Conservation (phyloP, 1,284 basidiomycete species). For the Ustilago shanxiensis region DNA sequence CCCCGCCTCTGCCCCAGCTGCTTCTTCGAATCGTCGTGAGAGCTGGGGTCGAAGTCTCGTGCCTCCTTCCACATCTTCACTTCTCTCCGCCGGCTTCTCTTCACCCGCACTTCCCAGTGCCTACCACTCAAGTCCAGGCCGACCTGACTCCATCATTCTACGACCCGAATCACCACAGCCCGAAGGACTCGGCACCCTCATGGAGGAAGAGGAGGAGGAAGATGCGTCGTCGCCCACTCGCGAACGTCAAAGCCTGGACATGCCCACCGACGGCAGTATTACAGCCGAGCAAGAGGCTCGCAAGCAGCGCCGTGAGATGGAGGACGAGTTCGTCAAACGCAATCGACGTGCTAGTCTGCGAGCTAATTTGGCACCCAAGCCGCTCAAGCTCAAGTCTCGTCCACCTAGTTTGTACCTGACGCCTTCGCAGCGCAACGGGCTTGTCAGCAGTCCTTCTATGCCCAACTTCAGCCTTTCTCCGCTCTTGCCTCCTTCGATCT, state of each 20-base stretch:
- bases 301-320: constrained; percentile 45
- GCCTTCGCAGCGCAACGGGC: constrained; percentile 28
- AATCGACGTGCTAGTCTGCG: constrained; percentile 56
- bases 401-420: constrained; percentile 61
- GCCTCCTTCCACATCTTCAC: constrained; percentile 24
- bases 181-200: constrained; percentile 59
- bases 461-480: constrained; percentile 42
- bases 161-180: constrained; percentile 42
- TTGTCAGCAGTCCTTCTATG: constrained; percentile 44
- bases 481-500: constrained; percentile 9
- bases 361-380: constrained; percentile 55
- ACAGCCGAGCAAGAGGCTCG: constrained; percentile 26
- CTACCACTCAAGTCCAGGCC: constrained; percentile 38
- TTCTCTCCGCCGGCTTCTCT: constrained; percentile 26
- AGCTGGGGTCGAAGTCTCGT: constrained; percentile 37
- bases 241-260: constrained; percentile 44
- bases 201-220: constrained; percentile 65
- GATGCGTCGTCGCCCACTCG: constrained; percentile 52
- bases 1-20: constrained; percentile 16
- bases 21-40: constrained; percentile 28
- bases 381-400: constrained; percentile 64
- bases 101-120: constrained; percentile 31
- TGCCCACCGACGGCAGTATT: constrained; percentile 25
- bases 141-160: constrained; percentile 50
- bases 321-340: constrained; percentile 57